Conservation (phyloP, 2,329 filamentous ascomycete species). For the Penicillium sp. region DNA sequence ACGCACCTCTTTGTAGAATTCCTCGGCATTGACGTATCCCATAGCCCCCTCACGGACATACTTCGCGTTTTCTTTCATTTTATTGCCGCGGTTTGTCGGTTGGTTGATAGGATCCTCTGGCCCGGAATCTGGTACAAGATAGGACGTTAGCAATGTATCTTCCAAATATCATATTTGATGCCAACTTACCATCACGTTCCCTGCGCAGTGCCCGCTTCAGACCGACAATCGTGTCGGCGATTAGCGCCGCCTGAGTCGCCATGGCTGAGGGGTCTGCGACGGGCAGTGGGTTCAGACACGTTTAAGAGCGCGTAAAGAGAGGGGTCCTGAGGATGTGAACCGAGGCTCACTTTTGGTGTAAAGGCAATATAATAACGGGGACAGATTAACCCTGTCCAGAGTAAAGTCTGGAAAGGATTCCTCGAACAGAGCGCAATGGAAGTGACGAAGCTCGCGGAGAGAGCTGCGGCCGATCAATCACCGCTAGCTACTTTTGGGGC, state of each 20-base stretch:
- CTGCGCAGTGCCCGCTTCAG: slow-evolving; percentile 52
- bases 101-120: slow-evolving; percentile 52
- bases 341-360: neutral
- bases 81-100: slow-evolving; percentile 58
- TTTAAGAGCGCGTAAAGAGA: slow-evolving; percentile 10
- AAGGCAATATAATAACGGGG: neutral
- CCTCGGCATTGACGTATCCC: slow-evolving; percentile 48
- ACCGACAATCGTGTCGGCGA: slow-evolving; percentile 52
- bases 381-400: neutral
- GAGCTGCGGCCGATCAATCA: slow-evolving; percentile 23
- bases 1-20: slow-evolving; percentile 54
- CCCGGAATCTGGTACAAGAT: slow-evolving; percentile 29
- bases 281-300: slow-evolving; percentile 12
- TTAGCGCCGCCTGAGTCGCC: slow-evolving; percentile 44
- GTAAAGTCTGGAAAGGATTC: slow-evolving; percentile 7
- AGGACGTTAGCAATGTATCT: slow-evolving; percentile 11
- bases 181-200: slow-evolving; percentile 42
- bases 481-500: slow-evolving; percentile 20
- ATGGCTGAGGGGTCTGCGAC: slow-evolving; percentile 28
- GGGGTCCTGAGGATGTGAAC: neutral
- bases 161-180: neutral
- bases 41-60: slow-evolving; percentile 54
- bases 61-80: slow-evolving; percentile 55
- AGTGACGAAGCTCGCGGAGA: slow-evolving; percentile 26
- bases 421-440: slow-evolving; percentile 6